Percentiles rank a stretch among this genome's conserved stretches.
Evolutionary conservation across 2,329 filamentous ascomycete genomes (phyloP).

Genomic region (Alternaria postmessia): DNA sequence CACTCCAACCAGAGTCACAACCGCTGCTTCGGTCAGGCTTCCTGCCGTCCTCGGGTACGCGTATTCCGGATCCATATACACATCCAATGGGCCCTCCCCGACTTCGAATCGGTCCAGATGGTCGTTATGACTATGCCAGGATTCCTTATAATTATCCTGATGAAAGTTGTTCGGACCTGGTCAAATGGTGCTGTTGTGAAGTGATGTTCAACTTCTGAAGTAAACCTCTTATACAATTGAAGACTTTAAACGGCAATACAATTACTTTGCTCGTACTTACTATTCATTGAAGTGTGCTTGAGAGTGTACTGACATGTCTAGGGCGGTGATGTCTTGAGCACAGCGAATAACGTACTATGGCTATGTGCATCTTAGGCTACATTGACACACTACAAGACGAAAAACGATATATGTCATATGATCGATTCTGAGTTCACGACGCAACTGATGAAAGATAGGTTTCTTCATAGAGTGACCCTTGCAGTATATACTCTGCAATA

Average conservation of each 20-base stretch:
- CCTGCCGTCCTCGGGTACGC: neutral
- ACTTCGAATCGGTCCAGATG: neutral
- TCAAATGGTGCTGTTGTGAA: neutral
- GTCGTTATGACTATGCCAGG: neutral
- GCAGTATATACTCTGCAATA: too few relatives aligned
- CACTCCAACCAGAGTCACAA: neutral
- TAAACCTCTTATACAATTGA: too few relatives aligned
- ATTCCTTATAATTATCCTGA: neutral
- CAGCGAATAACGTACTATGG: neutral
- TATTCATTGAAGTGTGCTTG: neutral
- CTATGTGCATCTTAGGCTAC: accelerated
- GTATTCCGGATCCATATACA: neutral
- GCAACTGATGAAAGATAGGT: too few relatives aligned
- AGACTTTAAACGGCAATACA: too few relatives aligned
- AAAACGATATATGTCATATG: accelerated
- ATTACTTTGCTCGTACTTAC: too few relatives aligned
- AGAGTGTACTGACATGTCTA: neutral
- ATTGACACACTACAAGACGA: neutral
- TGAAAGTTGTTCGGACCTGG: neutral
- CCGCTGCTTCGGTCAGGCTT: neutral
- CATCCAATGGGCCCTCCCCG: neutral
- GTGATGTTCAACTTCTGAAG: neutral
- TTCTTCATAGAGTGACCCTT: too few relatives aligned
- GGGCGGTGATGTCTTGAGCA: neutral
- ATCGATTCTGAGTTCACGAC: accelerated